Evolutionary conservation across 768 basidiomycete genomes (phyloP), one percentile per base, ranked within the genome.

Genomic region (Boletus rubroflammeus): DNA sequence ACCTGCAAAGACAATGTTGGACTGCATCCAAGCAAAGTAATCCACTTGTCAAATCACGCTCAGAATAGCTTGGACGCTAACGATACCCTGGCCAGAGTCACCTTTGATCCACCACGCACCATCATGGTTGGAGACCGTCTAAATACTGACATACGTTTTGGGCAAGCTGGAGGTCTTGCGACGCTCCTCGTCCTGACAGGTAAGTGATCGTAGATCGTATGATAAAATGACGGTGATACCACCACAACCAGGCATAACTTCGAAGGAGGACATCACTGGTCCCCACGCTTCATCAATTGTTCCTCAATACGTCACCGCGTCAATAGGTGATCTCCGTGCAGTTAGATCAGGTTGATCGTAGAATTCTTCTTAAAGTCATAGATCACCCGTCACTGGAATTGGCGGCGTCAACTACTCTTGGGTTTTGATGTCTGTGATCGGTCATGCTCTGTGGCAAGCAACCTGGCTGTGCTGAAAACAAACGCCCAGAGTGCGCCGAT

Each of bases 81-180:
- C 55, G 42, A 26, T 40, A n/a, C 11, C 10, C 31, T 39, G 42
- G 13, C 9, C 44, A 97, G 94, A 71, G 84, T 95, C 61, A 69
- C 89, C 44, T 94, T 92, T 68, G 89, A 98, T 71, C 91, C 91
- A 40, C 74, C 79, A 56, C 77, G 85, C 49, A 94, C 95, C 15
- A 84, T 98, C 68, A 98, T 99, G 93, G 78, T 98, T 42, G 96
- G 96, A 39, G 96, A 99, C 73, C 83, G 96, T 56, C 78, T 99
- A 60, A 88, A 91, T 68, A 98, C 97, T 6, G 96, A 99, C 72
- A 98, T 99, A 62, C 73, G 89, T 48, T 99, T 98, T 64, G 97
- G 96, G 47, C 80, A 90, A 67, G 81, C 81, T 43, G 92, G 93
- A 39, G 92, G 92, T 26, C 78, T 97, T 21, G 71, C 87, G 17